Evolutionary conservation across 75 land plant genomes (phyloP).

Genomic region (Gnetum montanum): DNA sequence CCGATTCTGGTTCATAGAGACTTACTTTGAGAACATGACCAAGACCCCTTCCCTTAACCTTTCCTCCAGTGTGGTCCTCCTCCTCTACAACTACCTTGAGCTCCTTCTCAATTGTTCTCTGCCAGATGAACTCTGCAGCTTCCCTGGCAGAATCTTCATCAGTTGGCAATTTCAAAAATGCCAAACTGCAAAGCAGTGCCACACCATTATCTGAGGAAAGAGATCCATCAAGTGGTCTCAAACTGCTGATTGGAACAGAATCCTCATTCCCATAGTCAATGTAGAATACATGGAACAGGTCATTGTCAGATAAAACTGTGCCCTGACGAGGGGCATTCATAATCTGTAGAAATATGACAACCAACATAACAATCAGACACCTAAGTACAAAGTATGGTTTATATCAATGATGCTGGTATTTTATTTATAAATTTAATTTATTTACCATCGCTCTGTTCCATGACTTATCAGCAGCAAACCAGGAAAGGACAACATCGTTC

Average conservation of each 20-base stretch:
- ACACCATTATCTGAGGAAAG: slow-evolving; percentile 63
- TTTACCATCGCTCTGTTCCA: slow-evolving; percentile 96
- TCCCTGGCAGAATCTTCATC: slow-evolving; percentile 89
- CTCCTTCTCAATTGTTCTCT: slow-evolving; percentile 34
- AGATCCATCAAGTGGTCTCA: slow-evolving; percentile 79
- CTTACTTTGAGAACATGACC: slow-evolving; percentile 68
- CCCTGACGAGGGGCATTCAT: slow-evolving; percentile 72
- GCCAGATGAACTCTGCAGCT: slow-evolving; percentile 70
- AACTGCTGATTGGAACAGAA: slow-evolving; percentile 42
- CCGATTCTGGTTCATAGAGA: slow-evolving; percentile 54
- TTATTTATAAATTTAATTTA: too few species aligned
- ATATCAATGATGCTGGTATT: too few species aligned
- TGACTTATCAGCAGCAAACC: slow-evolving; percentile 72
- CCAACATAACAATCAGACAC: too few species aligned
- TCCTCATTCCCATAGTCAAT: slow-evolving; percentile 98
- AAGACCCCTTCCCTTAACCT: slow-evolving; percentile 89
- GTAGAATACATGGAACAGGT: slow-evolving; percentile 86
- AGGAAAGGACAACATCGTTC: slow-evolving; percentile 88
- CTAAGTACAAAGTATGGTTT: too few species aligned
- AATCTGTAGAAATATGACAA: too few species aligned
- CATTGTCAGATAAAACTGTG: slow-evolving; percentile 38
- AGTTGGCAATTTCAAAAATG: slow-evolving; percentile 70
- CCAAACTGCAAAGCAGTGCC: slow-evolving; percentile 84
- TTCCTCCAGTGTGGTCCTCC: slow-evolving; percentile 79
- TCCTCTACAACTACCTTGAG: slow-evolving; percentile 65